phyloP scores from a whole-genome alignment of 2,329 filamentous ascomycete genomes.

The Penicillium sp. region DNA sequence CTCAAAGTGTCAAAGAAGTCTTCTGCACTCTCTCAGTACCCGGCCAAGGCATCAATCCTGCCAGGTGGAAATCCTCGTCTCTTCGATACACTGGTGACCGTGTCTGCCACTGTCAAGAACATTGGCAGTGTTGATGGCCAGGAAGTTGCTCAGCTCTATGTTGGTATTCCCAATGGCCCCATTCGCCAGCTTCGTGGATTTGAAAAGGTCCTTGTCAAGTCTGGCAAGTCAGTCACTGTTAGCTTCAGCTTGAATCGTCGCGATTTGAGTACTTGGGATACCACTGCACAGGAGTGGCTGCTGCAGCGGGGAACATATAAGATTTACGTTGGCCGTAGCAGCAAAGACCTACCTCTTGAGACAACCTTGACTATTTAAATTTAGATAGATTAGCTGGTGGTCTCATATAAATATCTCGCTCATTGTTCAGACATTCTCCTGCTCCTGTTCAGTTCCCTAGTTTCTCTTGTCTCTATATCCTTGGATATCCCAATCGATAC shows the following conservation, averaged over 20 bases:
- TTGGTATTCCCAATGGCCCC: constrained; percentile 39
- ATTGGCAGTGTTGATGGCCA: constrained; percentile 48
- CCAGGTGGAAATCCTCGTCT: constrained; percentile 56
- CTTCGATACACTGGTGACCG: constrained; percentile 51
- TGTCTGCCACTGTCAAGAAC: constrained; percentile 51
- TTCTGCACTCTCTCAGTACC: constrained; percentile 8
- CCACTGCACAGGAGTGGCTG: constrained; percentile 21
- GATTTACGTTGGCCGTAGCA: constrained; percentile 25
- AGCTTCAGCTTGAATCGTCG: constrained; percentile 44
- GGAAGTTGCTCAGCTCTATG: constrained; percentile 57
- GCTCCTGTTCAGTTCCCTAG: no score
- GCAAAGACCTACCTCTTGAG: constrained; percentile 21
- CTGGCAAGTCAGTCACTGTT: constrained; percentile 42
- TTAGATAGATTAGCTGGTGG: neutral
- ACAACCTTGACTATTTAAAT: neutral
- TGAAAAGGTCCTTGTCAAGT: constrained; percentile 47
- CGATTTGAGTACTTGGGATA: constrained; percentile 33
- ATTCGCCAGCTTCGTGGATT: constrained; percentile 51
- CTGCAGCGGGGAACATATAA: constrained; percentile 9
- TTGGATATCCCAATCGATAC: no score
- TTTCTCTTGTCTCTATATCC: no score
- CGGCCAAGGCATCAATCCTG: constrained; percentile 41
- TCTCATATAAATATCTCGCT: neutral
- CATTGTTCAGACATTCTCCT: no score
- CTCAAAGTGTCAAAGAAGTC: constrained; percentile 10